A percentile compares a stretch with the other conserved stretches of the same genome.
phyloP scores from a whole-genome alignment of 2,329 filamentous ascomycete genomes.

The Aspergillus aculeatus region DNA sequence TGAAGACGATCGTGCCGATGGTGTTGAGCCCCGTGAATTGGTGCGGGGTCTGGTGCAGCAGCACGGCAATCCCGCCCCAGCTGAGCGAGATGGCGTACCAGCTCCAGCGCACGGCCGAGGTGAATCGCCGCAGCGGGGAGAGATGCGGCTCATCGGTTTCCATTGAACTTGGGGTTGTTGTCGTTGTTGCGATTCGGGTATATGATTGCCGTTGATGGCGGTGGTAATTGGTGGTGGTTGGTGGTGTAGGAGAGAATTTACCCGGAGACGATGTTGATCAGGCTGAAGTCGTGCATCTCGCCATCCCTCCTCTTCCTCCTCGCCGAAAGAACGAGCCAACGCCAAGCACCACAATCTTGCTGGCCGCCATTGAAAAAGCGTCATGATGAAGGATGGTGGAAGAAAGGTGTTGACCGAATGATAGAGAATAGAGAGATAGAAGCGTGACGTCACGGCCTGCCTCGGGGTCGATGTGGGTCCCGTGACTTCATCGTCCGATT shows the following conservation, averaged over 20 bases:
- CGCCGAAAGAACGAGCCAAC: neutral
- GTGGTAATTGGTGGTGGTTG: too few species aligned
- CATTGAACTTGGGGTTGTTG: neutral
- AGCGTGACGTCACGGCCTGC: neutral
- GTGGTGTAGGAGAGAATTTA: neutral
- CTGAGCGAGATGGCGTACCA: slow-evolving; percentile 73
- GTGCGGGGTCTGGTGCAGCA: slow-evolving; percentile 61
- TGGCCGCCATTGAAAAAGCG: too few species aligned
- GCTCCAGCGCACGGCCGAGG: slow-evolving; percentile 56
- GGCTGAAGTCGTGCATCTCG: neutral
- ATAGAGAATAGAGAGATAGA: neutral
- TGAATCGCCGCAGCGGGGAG: neutral
- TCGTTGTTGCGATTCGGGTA: neutral
- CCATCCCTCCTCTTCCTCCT: too few species aligned
- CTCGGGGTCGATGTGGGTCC: neutral
- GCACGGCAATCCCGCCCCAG: slow-evolving; percentile 63
- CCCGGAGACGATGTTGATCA: neutral
- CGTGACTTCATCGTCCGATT: neutral
- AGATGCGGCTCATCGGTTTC: neutral
- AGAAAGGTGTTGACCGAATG: neutral
- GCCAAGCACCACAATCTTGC: too few species aligned
- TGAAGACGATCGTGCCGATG: slow-evolving; percentile 65
- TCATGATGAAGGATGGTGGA: neutral
- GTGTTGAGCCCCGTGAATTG: slow-evolving; percentile 60
- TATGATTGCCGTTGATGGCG: too few species aligned